Conservation (phyloP, 2,329 filamentous ascomycete species). For the Neofusicoccum parvum region DNA sequence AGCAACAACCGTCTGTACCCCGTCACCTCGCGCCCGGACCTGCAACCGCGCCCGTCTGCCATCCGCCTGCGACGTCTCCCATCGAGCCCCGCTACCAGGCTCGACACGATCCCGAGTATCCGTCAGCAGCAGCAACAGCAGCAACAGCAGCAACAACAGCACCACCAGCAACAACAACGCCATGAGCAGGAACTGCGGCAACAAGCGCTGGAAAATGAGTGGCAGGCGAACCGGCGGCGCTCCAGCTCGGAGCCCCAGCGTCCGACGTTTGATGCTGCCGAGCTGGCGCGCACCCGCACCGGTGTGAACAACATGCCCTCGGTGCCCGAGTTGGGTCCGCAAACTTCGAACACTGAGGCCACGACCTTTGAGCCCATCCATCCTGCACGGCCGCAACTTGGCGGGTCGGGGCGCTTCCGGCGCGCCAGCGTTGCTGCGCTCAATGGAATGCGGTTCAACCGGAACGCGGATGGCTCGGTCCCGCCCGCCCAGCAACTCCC, state of each 20-base stretch:
- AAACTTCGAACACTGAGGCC: neutral
- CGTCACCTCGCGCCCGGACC: constrained; percentile 5
- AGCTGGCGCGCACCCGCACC: constrained; percentile 5
- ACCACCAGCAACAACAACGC: neutral
- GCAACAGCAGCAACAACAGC: constrained; percentile 2
- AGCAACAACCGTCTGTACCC: constrained; percentile 4
- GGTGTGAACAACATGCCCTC: constrained; percentile 17
- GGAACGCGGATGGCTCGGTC: neutral
- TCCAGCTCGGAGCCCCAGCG: constrained; percentile 21
- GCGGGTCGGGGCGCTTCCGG: constrained; percentile 14
- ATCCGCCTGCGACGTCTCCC: constrained; percentile 19
- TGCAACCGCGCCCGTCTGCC: neutral
- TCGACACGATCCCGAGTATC: constrained; percentile 12
- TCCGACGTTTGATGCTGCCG: constrained; percentile 10
- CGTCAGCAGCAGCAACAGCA: constrained; percentile 6
- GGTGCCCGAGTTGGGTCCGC: constrained; percentile 10
- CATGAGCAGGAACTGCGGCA: constrained; percentile 6
- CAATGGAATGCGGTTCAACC: neutral
- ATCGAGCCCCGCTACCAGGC: neutral
- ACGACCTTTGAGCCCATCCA: constrained; percentile 5
- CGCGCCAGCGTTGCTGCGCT: constrained; percentile 14
- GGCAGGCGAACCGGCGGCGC: constrained; percentile 19
- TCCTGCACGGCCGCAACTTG: neutral
- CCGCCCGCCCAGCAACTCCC: neutral
- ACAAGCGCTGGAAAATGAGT: neutral